phyloP scores from a whole-genome alignment of 2,329 filamentous ascomycete genomes.

The Pseudocercospora musae region DNA sequence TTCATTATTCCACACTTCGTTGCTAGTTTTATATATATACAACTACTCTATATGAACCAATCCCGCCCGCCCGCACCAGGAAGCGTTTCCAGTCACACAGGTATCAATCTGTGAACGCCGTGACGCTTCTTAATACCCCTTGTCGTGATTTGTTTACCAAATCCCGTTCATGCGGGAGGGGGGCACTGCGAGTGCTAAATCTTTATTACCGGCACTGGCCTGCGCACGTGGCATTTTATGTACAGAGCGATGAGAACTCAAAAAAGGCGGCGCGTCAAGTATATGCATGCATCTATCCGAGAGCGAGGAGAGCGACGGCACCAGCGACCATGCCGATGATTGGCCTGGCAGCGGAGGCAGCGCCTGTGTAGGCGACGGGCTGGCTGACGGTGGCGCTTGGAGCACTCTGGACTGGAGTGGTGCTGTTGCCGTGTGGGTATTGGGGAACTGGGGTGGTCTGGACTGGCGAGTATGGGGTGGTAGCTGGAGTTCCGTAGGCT shows the following conservation, averaged over 20 bases:
- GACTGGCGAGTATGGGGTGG: conserved; percentile 10
- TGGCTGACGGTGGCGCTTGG: conserved; percentile 1
- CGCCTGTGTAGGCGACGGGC: background rate
- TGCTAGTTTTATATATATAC: background rate
- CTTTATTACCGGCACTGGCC: background rate
- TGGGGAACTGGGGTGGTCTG: background rate
- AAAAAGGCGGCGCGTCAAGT: background rate
- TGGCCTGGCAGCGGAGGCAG: background rate
- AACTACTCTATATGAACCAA: background rate
- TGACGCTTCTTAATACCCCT: background rate
- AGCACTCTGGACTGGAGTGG: background rate
- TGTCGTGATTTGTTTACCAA: background rate
- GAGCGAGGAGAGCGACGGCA: conserved; percentile 1
- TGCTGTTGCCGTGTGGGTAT: background rate
- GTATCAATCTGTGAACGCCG: background rate
- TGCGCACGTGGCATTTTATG: background rate
- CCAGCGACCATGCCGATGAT: conserved; percentile 1
- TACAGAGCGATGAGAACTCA: background rate
- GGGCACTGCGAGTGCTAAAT: background rate
- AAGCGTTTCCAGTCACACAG: background rate
- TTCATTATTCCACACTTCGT: background rate
- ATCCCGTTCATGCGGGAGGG: background rate
- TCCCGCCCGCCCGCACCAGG: background rate
- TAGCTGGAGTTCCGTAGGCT: background rate
- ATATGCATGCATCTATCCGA: background rate